phyloP scores from a whole-genome alignment of 495 filamentous ascomycete species.

The Opeltia flavorubescens region DNA sequence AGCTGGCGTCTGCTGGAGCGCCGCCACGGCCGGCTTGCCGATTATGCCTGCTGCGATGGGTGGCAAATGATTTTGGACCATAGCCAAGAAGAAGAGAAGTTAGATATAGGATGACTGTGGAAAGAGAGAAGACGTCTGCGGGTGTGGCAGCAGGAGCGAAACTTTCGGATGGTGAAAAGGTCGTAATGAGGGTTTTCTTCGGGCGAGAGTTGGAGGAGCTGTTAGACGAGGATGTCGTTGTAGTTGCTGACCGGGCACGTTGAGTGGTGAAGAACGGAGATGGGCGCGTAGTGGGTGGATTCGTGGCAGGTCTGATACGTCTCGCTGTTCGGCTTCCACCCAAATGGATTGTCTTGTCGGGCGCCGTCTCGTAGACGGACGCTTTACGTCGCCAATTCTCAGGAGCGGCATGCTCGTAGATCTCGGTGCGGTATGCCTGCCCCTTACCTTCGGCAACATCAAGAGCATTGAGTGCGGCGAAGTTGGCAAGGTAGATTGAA shows the following conservation, averaged over 20 bases:
- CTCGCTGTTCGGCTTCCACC: constrained; percentile 36
- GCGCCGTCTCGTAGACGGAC: constrained; percentile 21
- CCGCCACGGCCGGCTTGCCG: constrained; percentile 50
- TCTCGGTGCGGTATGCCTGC: constrained; percentile 31
- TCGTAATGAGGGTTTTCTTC: constrained; percentile 18
- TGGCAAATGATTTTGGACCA: constrained; percentile 51
- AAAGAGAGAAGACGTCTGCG: constrained; percentile 65
- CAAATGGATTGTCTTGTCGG: constrained; percentile 21
- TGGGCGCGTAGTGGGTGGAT: background rate
- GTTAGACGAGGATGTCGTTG: constrained; percentile 8
- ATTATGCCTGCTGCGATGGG: constrained; percentile 61
- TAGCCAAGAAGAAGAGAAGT: constrained; percentile 61
- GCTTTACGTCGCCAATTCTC: constrained; percentile 50
- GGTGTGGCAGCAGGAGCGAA: constrained; percentile 18
- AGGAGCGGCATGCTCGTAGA: constrained; percentile 78
- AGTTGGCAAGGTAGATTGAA: constrained; percentile 61
- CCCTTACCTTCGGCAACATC: constrained; percentile 41
- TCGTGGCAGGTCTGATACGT: constrained; percentile 2
- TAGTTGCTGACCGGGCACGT: constrained; percentile 5
- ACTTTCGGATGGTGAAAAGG: constrained; percentile 11
- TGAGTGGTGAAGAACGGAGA: constrained; percentile 19
- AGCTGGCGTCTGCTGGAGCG: constrained; percentile 63
- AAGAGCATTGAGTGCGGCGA: constrained; percentile 46
- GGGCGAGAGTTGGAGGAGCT: constrained; percentile 12
- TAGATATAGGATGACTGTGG: constrained; percentile 54